Percentiles rank a stretch among this genome's conserved stretches.
phyloP scores from a whole-genome alignment of 78 protist genomes.

The Chrysochromulina tobinii region DNA sequence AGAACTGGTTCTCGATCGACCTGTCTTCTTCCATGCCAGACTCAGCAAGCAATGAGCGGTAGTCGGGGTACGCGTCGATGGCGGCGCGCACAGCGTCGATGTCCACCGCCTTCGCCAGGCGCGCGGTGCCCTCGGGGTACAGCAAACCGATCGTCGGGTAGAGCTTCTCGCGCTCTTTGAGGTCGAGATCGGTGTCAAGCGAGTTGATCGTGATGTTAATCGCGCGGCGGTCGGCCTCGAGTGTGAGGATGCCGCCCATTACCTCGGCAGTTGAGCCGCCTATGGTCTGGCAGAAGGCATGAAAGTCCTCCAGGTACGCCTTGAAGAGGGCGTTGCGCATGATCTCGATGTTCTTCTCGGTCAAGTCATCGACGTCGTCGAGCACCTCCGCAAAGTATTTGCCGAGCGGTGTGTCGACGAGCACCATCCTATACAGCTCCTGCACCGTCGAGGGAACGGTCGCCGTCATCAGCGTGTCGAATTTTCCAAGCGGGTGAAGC shows the following conservation, averaged over 20 bases:
- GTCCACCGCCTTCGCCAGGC: conserved; percentile 81
- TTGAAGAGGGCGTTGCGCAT: conserved; percentile 92
- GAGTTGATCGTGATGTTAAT: conserved; percentile 93
- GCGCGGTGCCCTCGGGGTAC: conserved; percentile 84
- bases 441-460: conserved; percentile 65
- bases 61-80: conserved; percentile 68
- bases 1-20: conserved; percentile 89
- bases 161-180: conserved; percentile 76
- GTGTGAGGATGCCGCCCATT: conserved; percentile 81
- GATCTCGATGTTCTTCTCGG: conserved; percentile 93
- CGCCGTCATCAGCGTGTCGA: conserved; percentile 72
- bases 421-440: conserved; percentile 91
- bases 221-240: conserved; percentile 97
- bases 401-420: conserved; percentile 95
- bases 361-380: conserved; percentile 80
- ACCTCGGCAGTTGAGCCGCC: conserved; percentile 85
- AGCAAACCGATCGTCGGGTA: conserved; percentile 79
- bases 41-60: conserved; percentile 78
- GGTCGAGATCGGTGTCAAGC: conserved; percentile 63
- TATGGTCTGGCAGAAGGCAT: conserved; percentile 69
- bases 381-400: not conserved
- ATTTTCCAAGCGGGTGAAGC: conserved; percentile 97
- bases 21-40: conserved; percentile 37
- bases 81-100: conserved; percentile 73
- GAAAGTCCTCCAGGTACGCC: conserved; percentile 96